Conservation (phyloP, 2,329 filamentous ascomycete species). For the Cercospora zeina region DNA sequence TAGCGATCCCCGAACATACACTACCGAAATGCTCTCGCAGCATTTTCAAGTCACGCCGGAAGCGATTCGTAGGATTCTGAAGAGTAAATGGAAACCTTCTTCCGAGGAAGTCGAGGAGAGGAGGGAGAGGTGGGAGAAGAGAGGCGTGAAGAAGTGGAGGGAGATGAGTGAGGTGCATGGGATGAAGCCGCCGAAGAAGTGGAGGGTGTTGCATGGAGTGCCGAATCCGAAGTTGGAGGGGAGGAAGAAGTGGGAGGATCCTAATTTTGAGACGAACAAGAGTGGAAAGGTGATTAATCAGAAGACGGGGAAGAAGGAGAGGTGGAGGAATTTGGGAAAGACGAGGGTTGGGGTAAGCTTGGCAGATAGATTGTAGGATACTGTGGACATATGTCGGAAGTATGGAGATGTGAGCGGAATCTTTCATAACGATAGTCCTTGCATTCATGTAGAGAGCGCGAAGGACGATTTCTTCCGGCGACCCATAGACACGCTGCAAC, state of each 20-base stretch:
- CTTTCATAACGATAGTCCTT: too few species aligned
- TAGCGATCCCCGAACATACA: constrained; percentile 75
- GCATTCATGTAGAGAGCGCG: not conserved
- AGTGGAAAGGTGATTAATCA: not conserved
- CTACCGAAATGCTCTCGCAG: constrained; percentile 68
- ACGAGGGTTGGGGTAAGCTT: not conserved
- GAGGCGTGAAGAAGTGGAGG: constrained; percentile 53
- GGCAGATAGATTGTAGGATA: constrained; percentile 4
- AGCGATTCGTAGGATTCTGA: constrained; percentile 81
- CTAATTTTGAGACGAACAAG: not conserved
- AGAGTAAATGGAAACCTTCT: constrained; percentile 69
- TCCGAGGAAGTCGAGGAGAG: constrained; percentile 49
- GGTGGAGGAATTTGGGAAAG: constrained; percentile 9
- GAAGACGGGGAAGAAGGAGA: constrained; percentile 14
- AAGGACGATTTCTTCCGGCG: not conserved
- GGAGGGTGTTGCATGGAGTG: constrained; percentile 49
- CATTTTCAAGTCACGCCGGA: constrained; percentile 87
- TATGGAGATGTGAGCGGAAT: too few species aligned
- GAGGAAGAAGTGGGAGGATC: constrained; percentile 18
- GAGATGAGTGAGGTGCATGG: constrained; percentile 51
- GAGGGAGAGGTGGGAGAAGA: constrained; percentile 49
- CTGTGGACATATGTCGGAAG: not conserved
- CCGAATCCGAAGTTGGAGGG: constrained; percentile 22
- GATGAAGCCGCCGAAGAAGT: constrained; percentile 57
- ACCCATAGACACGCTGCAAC: not conserved